Evolutionary conservation across 257 asterid genomes (phyloP).

Genomic region (Penstemon newberryi): DNA sequence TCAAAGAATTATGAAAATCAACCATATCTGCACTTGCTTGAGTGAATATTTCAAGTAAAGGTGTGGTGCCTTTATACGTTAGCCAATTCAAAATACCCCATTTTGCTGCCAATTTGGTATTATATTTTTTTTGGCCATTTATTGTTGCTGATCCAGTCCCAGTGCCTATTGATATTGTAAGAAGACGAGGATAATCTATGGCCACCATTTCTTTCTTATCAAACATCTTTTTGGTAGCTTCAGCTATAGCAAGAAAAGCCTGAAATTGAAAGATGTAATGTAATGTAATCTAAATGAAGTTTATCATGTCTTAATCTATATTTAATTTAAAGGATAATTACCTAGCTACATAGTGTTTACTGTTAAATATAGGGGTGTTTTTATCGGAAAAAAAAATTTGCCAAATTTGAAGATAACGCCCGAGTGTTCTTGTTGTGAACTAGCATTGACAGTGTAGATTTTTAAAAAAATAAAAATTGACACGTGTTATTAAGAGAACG

Average conservation of each 20-base stretch:
- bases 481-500: too few relatives aligned
- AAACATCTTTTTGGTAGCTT: slow-evolving; percentile 21
- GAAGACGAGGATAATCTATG: slow-evolving; percentile 48
- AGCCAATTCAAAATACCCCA: slow-evolving; percentile 64
- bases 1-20: slow-evolving; percentile 47
- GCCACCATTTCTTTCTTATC: slow-evolving; percentile 44
- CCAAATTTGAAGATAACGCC: too few relatives aligned
- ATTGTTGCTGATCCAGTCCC: slow-evolving; percentile 45
- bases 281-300: too few relatives aligned
- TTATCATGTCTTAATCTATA: too few relatives aligned
- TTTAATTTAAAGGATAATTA: too few relatives aligned
- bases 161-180: slow-evolving; percentile 46
- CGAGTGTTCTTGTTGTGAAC: too few relatives aligned
- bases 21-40: slow-evolving; percentile 62
- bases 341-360: too few relatives aligned
- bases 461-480: too few relatives aligned
- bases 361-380: too few relatives aligned
- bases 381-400: too few relatives aligned
- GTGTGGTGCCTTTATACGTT: slow-evolving; percentile 37
- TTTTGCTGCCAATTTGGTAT: slow-evolving; percentile 35
- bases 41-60: slow-evolving; percentile 47
- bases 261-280: neutral
- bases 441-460: too few relatives aligned
- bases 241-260: slow-evolving; percentile 49
- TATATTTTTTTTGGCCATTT: slow-evolving; percentile 33